Conservation (phyloP, 768 basidiomycete genomes). For the Pleurotus citrinopileatus region DNA sequence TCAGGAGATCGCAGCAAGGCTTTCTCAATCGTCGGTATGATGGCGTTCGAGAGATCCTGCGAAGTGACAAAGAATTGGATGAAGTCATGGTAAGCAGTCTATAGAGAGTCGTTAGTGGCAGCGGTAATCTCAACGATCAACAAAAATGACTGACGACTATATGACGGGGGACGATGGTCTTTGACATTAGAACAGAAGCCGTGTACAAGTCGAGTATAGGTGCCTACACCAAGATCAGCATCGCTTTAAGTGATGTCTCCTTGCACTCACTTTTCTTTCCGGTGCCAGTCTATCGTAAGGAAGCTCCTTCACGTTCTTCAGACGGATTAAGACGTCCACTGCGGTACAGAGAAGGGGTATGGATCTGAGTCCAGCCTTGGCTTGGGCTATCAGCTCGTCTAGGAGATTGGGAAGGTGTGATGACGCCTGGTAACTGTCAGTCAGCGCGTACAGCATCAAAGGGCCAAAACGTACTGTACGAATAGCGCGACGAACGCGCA, state of each 20-base stretch:
- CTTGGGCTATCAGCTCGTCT: conserved; percentile 44
- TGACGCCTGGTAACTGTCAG: conserved; percentile 30
- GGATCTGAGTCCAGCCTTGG: conserved; percentile 35
- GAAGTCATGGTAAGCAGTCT: conserved; percentile 63
- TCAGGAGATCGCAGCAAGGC: conserved; percentile 82
- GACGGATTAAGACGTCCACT: conserved; percentile 65
- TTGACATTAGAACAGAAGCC: conserved; percentile 63
- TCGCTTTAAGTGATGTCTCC: conserved; percentile 1
- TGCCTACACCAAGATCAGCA: conserved; percentile 31
- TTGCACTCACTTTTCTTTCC: conserved; percentile 40
- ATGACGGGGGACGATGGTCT: conserved; percentile 57
- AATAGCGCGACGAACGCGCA: conserved; percentile 62
- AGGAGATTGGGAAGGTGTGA: conserved; percentile 49
- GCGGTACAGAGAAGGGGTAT: conserved; percentile 63
- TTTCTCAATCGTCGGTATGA: conserved; percentile 79
- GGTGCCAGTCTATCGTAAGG: conserved; percentile 39
- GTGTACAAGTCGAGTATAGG: conserved; percentile 61
- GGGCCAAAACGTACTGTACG: conserved; percentile 50
- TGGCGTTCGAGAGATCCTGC: conserved; percentile 45
- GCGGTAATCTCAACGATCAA: neutral
- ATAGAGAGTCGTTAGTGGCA: conserved; percentile 14
- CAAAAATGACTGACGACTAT: conserved; percentile 41
- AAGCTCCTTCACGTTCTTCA: conserved; percentile 53
- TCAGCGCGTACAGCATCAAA: neutral
- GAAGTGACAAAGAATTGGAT: conserved; percentile 47